phyloP scores from a whole-genome alignment of 1,139 yeast species.

The Sugiyamaella grinbergsii region DNA sequence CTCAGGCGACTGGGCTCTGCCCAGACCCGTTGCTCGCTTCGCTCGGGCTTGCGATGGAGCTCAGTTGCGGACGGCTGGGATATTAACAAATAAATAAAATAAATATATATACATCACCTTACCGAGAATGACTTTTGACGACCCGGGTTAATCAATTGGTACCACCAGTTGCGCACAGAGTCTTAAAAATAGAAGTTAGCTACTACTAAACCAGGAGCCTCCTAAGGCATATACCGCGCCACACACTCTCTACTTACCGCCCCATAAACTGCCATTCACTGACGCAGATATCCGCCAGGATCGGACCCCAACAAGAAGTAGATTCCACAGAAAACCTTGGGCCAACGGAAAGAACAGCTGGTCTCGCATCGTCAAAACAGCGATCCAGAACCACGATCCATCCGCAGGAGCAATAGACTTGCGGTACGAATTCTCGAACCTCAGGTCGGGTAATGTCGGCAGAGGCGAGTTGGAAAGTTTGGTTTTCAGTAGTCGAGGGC shows the following conservation, averaged over 20 bases:
- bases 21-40: background rate
- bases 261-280: conserved; percentile 36
- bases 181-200: background rate
- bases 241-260: conserved; percentile 32
- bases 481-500: conserved; percentile 11
- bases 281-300: conserved; percentile 45
- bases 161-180: conserved; percentile 14
- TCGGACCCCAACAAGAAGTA: conserved; percentile 44
- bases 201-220: background rate
- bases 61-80: background rate
- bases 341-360: conserved; percentile 45
- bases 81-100: background rate
- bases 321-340: conserved; percentile 57
- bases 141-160: conserved; percentile 2
- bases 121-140: background rate
- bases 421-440: conserved; percentile 39
- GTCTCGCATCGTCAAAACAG: conserved; percentile 40
- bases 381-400: conserved; percentile 36
- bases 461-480: conserved; percentile 4
- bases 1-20: too few species aligned
- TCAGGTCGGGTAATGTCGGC: conserved; percentile 38
- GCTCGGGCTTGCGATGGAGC: background rate
- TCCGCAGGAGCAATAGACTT: conserved; percentile 39
- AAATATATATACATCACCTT: background rate
- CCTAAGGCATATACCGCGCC: background rate